These are phyloP conservation scores for Incumbomyces lentus DNA, from an alignment of 2,329 filamentous ascomycete species.

Conservation along the genomic window DNA sequence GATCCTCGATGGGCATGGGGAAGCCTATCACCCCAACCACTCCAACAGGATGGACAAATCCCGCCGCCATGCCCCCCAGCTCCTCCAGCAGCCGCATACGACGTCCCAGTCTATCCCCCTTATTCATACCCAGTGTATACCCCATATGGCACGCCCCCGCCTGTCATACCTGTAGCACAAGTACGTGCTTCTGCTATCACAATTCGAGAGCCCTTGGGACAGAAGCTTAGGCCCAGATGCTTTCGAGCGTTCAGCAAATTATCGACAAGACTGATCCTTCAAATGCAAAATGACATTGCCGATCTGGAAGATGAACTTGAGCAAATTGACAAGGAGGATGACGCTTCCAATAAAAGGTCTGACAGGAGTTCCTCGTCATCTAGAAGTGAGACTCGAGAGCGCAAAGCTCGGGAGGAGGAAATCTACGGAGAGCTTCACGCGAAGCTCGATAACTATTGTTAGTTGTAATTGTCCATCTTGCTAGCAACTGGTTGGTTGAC, in stretches of 20 bases:
- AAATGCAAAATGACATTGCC: slow-evolving; percentile 74
- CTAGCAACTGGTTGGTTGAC: not conserved
- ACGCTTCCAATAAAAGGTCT: slow-evolving; percentile 26
- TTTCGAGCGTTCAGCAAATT: slow-evolving; percentile 75
- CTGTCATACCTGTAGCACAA: not conserved
- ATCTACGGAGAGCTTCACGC: slow-evolving; percentile 33
- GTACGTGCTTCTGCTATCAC: not conserved
- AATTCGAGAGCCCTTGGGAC: slow-evolving; percentile 1
- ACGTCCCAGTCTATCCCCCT: slow-evolving; percentile 1
- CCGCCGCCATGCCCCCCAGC: slow-evolving; percentile 10
- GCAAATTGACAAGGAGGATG: slow-evolving; percentile 48
- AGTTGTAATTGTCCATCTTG: slow-evolving; percentile 19
- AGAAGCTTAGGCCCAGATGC: slow-evolving; percentile 42
- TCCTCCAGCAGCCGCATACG: slow-evolving; percentile 4
- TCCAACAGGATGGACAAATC: slow-evolving; percentile 9
- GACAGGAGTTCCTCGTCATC: slow-evolving; percentile 4
- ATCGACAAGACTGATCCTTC: slow-evolving; percentile 70
- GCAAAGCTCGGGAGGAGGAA: slow-evolving; percentile 1
- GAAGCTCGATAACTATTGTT: slow-evolving; percentile 54
- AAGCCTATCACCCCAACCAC: slow-evolving; percentile 17
- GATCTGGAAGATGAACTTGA: slow-evolving; percentile 72
- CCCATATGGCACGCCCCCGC: not conserved
- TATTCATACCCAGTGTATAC: slow-evolving; percentile 3
- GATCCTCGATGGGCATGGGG: slow-evolving; percentile 9
- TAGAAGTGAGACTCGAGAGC: slow-evolving; percentile 10